Evolutionary conservation across 2,329 filamentous ascomycete genomes (phyloP), one percentile per base, ranked within the genome.

Genomic region (Colletotrichum godetiae): DNA sequence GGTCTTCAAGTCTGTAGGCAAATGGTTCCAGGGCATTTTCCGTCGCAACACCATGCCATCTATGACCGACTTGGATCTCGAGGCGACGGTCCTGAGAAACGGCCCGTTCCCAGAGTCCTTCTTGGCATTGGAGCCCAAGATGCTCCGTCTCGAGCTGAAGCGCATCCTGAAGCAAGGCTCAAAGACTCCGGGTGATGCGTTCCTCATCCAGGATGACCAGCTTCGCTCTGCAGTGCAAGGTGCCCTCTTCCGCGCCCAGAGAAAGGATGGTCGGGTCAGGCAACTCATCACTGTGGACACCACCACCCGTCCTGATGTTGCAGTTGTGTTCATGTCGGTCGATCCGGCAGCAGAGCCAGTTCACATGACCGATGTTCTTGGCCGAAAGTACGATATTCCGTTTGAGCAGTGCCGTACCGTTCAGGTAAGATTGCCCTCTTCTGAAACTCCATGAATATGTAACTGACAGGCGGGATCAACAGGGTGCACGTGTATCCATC

Each of bases 311-410:
- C 60, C 67, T 1, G 67, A 73, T 6, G 68, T 70, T 4, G 49
- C 68, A 7, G 35, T 73, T 4, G 67, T 62, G 12, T 73, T 61
- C 49, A 73, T 73, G 70, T 70, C 70, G 3, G 58, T 70, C 22
- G 60, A 73, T 46, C 59, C 67, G 1, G 66, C 60, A 15, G 15
- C 60, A 27, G 60, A 73, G 46, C 70, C 70, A 2, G 31, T 73
- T 3, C 67, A 70, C 11, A 4, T 73, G 46, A 73, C 67, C 0
- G 70, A 73, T 24, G 15, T 68, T 8, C 46, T 73, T 2, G 70
- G 56, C 22, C 70, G 70, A 37, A 73, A 69, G 35, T 37, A 56
- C 4, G 70, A 65, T 0, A 24, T 73, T 22, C 70, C 70, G 1
- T 73, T 60, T 4, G 70, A 73, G 10, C 29, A 65, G 33, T 59